Evolutionary conservation across 169 alveolate genomes (phyloP).

Genomic region (Neospora caninum): DNA sequence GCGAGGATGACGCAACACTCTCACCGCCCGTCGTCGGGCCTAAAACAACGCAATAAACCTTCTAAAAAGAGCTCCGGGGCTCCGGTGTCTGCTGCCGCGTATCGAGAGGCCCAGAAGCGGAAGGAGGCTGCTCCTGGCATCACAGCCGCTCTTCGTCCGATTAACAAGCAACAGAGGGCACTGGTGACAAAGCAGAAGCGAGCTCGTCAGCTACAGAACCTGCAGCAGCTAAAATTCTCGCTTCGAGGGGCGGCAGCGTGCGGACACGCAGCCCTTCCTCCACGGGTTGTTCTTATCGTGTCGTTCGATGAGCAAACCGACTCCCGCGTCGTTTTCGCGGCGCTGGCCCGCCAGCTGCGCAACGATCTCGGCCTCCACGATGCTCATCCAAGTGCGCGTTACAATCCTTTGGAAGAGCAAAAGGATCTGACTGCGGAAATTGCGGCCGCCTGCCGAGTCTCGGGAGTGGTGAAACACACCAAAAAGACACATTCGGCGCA

Average conservation of each 20-base stretch:
- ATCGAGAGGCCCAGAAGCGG: constrained; percentile 56
- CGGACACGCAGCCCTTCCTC: constrained; percentile 38
- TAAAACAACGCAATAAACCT: constrained; percentile 68
- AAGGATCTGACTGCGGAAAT: background rate
- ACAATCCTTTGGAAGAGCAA: constrained; percentile 53
- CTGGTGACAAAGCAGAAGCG: constrained; percentile 26
- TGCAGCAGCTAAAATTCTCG: background rate
- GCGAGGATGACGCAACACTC: background rate
- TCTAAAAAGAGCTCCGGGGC: constrained; percentile 59
- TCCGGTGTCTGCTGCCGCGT: constrained; percentile 40
- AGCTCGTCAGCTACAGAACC: background rate
- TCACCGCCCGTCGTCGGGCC: constrained; percentile 62
- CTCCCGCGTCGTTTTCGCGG: background rate
- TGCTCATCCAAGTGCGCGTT: background rate
- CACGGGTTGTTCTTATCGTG: constrained; percentile 21
- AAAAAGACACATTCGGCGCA: background rate
- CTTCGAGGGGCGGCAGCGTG: constrained; percentile 37
- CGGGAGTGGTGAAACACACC: background rate
- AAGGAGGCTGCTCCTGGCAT: constrained; percentile 27
- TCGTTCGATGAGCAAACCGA: background rate
- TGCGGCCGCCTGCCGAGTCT: background rate
- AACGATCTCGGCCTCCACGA: background rate
- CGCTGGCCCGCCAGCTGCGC: constrained; percentile 26
- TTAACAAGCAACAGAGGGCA: constrained; percentile 5
- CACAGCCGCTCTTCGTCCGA: constrained; percentile 10